Evolutionary conservation across 805 yeast genomes (phyloP), one percentile per base, ranked within the genome.

Genomic region (Priceomyces carsonii): DNA sequence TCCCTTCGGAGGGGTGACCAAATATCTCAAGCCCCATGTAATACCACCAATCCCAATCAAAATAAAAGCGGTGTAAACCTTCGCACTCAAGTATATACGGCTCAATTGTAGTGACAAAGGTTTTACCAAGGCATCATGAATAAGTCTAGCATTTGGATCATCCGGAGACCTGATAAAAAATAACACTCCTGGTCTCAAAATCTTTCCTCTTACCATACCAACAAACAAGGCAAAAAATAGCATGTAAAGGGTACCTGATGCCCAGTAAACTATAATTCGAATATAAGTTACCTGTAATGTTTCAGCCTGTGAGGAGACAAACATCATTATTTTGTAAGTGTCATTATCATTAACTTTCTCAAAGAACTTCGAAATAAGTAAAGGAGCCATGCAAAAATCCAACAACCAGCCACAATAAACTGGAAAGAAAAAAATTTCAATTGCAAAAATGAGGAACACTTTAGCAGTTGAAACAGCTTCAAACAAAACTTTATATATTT

Each of bases 151-250:
- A 48, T 86, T 84, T 25, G 95, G 96, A 55, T 93, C 97, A 48
- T 89, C 96, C 4, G 96, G 96, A 15, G 95, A 88, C 48, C 96
- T 75, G 41, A 93, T 85, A 63, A 93, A 93, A 57, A 80, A 93
- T 30, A 93, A 67, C 6, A 87, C 96, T 8, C 99, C 99, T 0
- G 85, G 82, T 37, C 99, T 75, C 39, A 91, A 71, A 25, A 88
- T 79, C 40, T 68, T 62, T 29, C 74, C 65, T 42, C 99, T 72
- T 14, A 82, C 73, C 89, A 89, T 82, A 13, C 95, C 85, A 19
- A 91, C 89, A 60, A 79, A 91, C 32, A 84, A 64, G 1, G 97
- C 95, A 63, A 93, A 81, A 49, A 79, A 69, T 43, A 82, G 80
- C 98, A 93, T 90, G 66, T 88, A 93, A 8, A 72, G 45, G 0